Conservation (phyloP, 2,329 filamentous ascomycete genomes). For the Blastomyces emzantsi region DNA sequence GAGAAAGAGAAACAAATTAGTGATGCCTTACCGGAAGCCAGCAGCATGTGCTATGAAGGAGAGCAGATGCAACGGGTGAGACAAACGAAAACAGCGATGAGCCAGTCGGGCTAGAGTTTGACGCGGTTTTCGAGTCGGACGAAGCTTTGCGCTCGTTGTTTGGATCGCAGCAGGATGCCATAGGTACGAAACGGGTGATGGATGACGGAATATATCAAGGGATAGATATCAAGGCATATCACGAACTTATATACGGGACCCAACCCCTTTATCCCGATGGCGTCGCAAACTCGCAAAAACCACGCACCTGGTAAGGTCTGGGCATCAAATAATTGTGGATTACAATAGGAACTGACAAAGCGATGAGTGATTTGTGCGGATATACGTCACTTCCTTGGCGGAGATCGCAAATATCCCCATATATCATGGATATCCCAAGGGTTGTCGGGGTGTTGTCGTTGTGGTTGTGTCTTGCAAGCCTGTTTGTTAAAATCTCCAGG, state of each 20-base stretch:
- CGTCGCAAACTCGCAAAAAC: not conserved
- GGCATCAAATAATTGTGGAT: not conserved
- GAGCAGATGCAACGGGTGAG: constrained; percentile 7
- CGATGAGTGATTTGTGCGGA: not conserved
- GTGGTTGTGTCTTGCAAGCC: no score
- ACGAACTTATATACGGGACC: not conserved
- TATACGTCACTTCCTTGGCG: not conserved
- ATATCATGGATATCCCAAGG: no score
- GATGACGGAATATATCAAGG: not conserved
- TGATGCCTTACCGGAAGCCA: constrained; percentile 14
- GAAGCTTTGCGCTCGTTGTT: not conserved
- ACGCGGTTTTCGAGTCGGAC: not conserved
- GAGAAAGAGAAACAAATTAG: not conserved
- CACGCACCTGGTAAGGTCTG: not conserved
- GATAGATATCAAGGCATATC: not conserved
- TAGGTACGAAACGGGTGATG: not conserved
- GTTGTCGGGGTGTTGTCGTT: no score
- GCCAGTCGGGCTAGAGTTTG: not conserved
- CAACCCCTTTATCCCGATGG: not conserved
- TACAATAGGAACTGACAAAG: not conserved
- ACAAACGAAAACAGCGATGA: not conserved
- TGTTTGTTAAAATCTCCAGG: no score
- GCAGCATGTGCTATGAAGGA: constrained; percentile 17
- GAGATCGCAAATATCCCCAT: no score
- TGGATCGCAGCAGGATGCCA: constrained; percentile 5